Base-by-base conservation (phyloP, 306 rosid species). In the Quercus engelmannii region DNA sequence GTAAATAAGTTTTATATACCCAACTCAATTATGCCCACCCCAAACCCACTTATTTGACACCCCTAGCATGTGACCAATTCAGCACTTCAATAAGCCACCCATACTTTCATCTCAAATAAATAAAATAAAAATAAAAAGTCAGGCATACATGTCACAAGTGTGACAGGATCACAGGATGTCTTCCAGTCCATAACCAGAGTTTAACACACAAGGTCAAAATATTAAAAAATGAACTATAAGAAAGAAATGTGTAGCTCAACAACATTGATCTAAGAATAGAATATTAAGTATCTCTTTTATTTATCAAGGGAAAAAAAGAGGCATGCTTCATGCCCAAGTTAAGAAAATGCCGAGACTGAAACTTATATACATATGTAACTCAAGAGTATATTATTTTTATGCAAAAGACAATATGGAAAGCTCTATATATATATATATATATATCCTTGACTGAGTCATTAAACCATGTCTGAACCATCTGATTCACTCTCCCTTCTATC, bases 401-500 rank as follows among this genome's bases (percentile, higher is more conserved):
- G 54, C 15, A 3, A 49, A 49, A 49, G 54, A 49, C 17, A 49
- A 49, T 49, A 13, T 3, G 54, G 54, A 12, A 49, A 13, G 54
- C 17, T 49, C 17, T 49, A 12, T 11, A 30, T 30, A 30, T 4
- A 30, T 30, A 30, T 30, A 31, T 46, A 46, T 11, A 49, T 13
- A 38, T 7, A 7, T 20, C 2, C 41, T 2, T 31, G 49, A 33
- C 18, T 49, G 4, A 33, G 55, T 65, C 38, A 17, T 76, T 70
- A 85, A 38, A 51, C 86, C 76, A 71, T 65, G 73, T 85, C 89
- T 23, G 86, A 85, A 63, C 76, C 86, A 56, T 85, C 86, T 5
- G 87, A 82, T 15, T 79, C 89, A 18, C 77, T 82, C 64, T 73
- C 92, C 41, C 80, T 57, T 81, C 63, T 85, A 73, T 83, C 83